Evolutionary conservation across 1,139 yeast species (phyloP).

Genomic region (Blastobotrys arbuscula): DNA sequence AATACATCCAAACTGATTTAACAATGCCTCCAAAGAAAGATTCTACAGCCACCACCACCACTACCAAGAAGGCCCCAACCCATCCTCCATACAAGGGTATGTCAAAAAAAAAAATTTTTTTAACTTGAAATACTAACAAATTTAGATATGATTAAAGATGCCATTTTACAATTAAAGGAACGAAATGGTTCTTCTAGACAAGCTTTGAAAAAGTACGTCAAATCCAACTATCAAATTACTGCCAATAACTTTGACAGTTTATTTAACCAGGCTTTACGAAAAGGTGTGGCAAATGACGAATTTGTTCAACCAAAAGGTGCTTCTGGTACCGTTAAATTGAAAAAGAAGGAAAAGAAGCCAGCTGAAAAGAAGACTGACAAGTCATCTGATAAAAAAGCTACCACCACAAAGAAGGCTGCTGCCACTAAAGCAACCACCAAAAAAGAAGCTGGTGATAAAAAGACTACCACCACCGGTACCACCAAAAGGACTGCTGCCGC

Average conservation of each 20-base stretch:
- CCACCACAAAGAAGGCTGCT: conserved; percentile 23
- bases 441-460: conserved; percentile 25
- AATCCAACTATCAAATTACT: conserved; percentile 52
- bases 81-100: conserved; percentile 42
- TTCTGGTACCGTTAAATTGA: conserved; percentile 65
- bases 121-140: neutral
- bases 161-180: conserved; percentile 62
- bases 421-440: conserved; percentile 25
- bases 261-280: conserved; percentile 73
- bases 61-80: conserved; percentile 28
- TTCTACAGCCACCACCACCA: conserved; percentile 25
- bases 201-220: conserved; percentile 69
- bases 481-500: conserved; percentile 28
- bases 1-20: neutral
- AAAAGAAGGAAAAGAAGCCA: conserved; percentile 39
- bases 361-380: conserved; percentile 26
- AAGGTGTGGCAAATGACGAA: conserved; percentile 72
- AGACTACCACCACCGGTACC: conserved; percentile 26
- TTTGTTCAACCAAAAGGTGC: conserved; percentile 90
- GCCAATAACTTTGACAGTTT: conserved; percentile 65
- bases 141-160: conserved; percentile 69
- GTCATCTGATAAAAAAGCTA: conserved; percentile 21
- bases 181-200: conserved; percentile 80
- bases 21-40: conserved; percentile 12
- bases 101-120: conserved; percentile 9